Conservation (phyloP, 164 flowering plant species). For the Vitis vinifera region ASM3070453v1 NC_081805.1:2065001-2065500, state of each 20-base stretch:
- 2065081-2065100: not conserved
- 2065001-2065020: conserved; percentile 90
- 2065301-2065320: conserved; percentile 78
- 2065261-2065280: conserved; percentile 48
- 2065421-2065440: conserved; percentile 60
- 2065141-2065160: no score
- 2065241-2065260: conserved; percentile 9
- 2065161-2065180: no score
- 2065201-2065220: not conserved
- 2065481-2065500: not conserved
- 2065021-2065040: conserved; percentile 76
- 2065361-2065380: conserved; percentile 95
- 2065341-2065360: conserved; percentile 92
- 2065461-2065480: not conserved
- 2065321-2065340: conserved; percentile 87
- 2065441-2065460: conserved; percentile 57
- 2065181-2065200: not conserved
- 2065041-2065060: conserved; percentile 70
- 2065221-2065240: not conserved
- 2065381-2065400: conserved; percentile 89
- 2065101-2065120: no score
- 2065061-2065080: conserved; percentile 62
- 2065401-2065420: conserved; percentile 71
- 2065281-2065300: conserved; percentile 64
- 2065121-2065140: no score